Conservation (phyloP, 2,329 filamentous ascomycete genomes). For the Botrytis tulipae region DNA sequence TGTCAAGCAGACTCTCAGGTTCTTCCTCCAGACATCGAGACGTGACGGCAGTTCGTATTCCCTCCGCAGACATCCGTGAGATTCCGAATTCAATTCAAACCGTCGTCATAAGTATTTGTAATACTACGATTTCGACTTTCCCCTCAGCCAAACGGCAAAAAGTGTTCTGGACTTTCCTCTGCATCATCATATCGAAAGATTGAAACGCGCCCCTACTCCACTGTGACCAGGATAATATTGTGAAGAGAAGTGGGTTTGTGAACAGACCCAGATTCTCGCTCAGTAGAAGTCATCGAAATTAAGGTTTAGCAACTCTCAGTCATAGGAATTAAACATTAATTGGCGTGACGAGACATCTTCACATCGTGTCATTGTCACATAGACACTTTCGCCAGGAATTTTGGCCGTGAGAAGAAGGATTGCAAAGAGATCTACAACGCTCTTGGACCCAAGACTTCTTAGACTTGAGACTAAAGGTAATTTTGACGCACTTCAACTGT, state of each 20-base stretch:
- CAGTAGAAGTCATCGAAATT: neutral
- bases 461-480: neutral
- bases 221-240: neutral
- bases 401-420: neutral
- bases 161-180: neutral
- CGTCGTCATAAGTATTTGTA: neutral
- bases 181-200: neutral
- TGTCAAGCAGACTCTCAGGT: neutral
- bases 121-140: neutral
- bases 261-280: neutral
- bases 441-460: neutral
- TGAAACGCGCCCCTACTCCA: neutral
- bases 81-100: neutral
- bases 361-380: neutral
- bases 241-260: neutral
- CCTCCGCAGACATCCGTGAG: neutral
- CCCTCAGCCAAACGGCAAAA: neutral
- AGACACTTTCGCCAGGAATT: neutral
- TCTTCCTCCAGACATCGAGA: neutral
- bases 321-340: neutral
- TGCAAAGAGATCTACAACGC: conserved; percentile 17
- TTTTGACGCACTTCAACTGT: neutral
- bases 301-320: neutral
- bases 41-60: neutral
- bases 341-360: neutral